These are phyloP conservation scores for Scutellaria barbata DNA, from an alignment of 257 asterid species.

Conservation along the genomic window DNA sequence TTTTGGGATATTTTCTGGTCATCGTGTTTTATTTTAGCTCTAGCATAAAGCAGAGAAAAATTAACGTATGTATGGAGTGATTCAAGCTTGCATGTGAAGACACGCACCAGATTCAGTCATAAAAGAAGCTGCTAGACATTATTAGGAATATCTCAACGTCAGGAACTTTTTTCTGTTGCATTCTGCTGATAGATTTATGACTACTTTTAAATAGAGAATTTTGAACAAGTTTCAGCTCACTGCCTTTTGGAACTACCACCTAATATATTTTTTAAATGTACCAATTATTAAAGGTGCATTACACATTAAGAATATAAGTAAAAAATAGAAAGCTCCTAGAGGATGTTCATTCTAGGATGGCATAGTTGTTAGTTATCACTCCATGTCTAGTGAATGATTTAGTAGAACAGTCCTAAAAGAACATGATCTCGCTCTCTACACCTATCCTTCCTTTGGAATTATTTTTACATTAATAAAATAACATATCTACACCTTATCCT, in stretches of 20 bases:
- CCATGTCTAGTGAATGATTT: not conserved
- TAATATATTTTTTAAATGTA: not conserved
- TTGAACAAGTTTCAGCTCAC: conserved; percentile 6
- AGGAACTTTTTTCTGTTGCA: not conserved
- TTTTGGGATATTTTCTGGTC: not conserved
- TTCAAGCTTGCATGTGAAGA: not conserved
- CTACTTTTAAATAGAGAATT: not conserved
- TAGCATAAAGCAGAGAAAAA: conserved; percentile 11
- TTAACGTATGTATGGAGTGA: not conserved
- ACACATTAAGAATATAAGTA: not conserved
- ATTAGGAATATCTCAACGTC: not conserved
- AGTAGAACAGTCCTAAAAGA: not conserved
- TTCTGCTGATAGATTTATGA: not conserved
- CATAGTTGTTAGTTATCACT: not conserved
- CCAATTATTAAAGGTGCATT: not conserved
- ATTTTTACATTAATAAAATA: not conserved
- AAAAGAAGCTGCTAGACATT: not conserved
- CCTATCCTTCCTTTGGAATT: not conserved
- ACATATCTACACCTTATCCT: not conserved
- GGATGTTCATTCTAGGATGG: conserved; percentile 4
- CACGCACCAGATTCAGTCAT: not conserved
- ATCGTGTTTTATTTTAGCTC: not conserved
- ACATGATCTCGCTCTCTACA: not conserved
- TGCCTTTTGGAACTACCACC: not conserved
- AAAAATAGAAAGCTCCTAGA: not conserved